Evolutionary conservation across 1,284 basidiomycete species (phyloP), one percentile per base, ranked within the genome.

Genomic region (Inonotus obliquus): DNA sequence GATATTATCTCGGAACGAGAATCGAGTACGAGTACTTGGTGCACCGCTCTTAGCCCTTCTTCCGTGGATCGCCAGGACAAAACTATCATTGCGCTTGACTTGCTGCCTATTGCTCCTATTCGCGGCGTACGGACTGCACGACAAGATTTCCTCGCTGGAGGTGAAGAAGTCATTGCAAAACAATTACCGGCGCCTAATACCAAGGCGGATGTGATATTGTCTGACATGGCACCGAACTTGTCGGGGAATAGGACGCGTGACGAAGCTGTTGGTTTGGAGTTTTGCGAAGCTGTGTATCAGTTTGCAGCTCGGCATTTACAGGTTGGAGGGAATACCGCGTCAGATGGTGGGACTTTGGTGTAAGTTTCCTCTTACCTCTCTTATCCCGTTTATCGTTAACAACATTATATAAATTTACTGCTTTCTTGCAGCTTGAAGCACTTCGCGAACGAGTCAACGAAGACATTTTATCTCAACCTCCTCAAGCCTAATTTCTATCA

Each of bases 201-300:
- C 38, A 39, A 57, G 53, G 25, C 81, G 9, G 89, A 92, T 68
- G 73, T 92, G 13, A 79, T 92, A 48, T 78, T 92, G 3, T 90
- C 86, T 2, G 90, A 92, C 66, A 91, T 92, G 83, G 87, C 89
- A 0, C 82, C 83, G 17, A 91, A 92, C 69, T 74, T 81, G 54
- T 81, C 86, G 2, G 90, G 90, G 6, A 85, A 87, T 66, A 73
- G 76, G 17, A 75, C 74, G 1, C 78, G 76, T 52, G 90, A 92
- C 69, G 79, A 78, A 6, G 80, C 86, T 65, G 73, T 78, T 10
- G 84, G 85, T 60, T 75, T 91, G 11, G 77, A 83, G 45, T 83
- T 92, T 35, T 87, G 84, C 68, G 71, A 80, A 52, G 81, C 83
- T 6, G 88, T 87, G 0, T 81, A 86, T 62, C 72, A 77, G 39